Conservation (phyloP, 441 rosid species). For the Pelargonium fulgidum region DNA sequence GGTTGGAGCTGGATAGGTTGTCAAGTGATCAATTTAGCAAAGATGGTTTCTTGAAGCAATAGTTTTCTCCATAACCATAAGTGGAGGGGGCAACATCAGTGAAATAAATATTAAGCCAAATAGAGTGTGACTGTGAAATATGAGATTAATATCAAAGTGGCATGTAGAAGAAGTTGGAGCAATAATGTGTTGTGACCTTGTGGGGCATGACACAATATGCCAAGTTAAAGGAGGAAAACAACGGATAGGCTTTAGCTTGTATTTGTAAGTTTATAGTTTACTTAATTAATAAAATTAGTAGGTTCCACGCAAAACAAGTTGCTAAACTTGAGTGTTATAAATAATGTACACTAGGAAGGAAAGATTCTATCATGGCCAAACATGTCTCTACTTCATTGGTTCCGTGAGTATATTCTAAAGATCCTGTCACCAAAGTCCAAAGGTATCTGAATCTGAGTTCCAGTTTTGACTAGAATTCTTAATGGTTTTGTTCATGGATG, state of each 20-base stretch:
- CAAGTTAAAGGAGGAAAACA: not conserved
- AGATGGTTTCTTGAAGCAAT: conserved; percentile 2
- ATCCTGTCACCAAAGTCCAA: too few species aligned
- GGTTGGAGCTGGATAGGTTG: conserved; percentile 3
- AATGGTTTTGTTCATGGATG: not conserved
- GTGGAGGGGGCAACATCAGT: not conserved
- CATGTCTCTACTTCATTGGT: not conserved
- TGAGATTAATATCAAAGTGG: not conserved
- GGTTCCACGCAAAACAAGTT: not conserved
- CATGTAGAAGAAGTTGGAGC: not conserved
- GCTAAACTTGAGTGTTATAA: too few species aligned
- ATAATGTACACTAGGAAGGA: not conserved
- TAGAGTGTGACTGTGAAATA: not conserved
- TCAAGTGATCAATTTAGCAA: not conserved
- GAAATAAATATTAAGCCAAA: not conserved
- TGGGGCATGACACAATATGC: not conserved
- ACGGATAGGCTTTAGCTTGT: not conserved
- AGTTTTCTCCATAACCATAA: not conserved
- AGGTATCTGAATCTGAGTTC: too few species aligned
- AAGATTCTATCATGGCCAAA: not conserved
- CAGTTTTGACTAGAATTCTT: too few species aligned
- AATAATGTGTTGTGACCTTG: not conserved
- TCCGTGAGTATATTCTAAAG: too few species aligned
- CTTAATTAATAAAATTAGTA: not conserved
- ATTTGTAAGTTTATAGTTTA: not conserved